Evolutionary conservation across 768 basidiomycete species (phyloP).

Genomic region (Infundibulicybe gibba): DNA sequence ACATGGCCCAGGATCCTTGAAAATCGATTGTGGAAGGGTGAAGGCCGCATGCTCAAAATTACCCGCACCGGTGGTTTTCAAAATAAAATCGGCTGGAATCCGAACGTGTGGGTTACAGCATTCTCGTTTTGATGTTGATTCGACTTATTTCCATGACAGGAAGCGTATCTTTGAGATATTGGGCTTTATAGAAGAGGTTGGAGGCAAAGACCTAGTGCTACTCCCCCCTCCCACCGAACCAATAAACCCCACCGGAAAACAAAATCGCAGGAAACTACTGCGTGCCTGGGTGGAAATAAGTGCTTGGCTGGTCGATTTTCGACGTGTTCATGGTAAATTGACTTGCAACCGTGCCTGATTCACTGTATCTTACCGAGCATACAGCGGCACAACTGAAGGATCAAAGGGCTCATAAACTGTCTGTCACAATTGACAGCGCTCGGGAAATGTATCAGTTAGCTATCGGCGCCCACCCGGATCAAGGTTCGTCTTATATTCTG

Average conservation of each 20-base stretch:
- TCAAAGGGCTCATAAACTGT: conserved; percentile 31
- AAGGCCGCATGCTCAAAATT: conserved; percentile 54
- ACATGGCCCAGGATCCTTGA: conserved; percentile 56
- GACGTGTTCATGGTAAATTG: conserved; percentile 38
- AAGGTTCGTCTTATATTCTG: conserved; percentile 44
- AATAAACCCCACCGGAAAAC: conserved; percentile 38
- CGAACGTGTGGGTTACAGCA: conserved; percentile 46
- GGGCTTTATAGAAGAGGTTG: conserved; percentile 36
- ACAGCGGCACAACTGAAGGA: conserved; percentile 46
- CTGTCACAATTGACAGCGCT: conserved; percentile 53
- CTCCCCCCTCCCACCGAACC: conserved; percentile 54
- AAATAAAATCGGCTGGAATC: conserved; percentile 64
- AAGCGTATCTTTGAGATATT: conserved; percentile 41
- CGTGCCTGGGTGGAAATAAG: conserved; percentile 79
- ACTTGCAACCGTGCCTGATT: neutral
- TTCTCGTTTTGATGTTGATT: conserved; percentile 1
- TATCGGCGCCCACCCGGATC: conserved; percentile 75
- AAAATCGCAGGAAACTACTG: conserved; percentile 58
- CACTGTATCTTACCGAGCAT: conserved; percentile 8
- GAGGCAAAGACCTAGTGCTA: conserved; percentile 40
- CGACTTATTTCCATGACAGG: conserved; percentile 17
- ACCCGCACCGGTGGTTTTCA: conserved; percentile 47
- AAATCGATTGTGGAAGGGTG: conserved; percentile 72
- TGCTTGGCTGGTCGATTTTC: conserved; percentile 63
- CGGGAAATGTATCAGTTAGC: conserved; percentile 71